phyloP scores from a whole-genome alignment of 129 eudicot species.

The Helianthus annuus region DNA sequence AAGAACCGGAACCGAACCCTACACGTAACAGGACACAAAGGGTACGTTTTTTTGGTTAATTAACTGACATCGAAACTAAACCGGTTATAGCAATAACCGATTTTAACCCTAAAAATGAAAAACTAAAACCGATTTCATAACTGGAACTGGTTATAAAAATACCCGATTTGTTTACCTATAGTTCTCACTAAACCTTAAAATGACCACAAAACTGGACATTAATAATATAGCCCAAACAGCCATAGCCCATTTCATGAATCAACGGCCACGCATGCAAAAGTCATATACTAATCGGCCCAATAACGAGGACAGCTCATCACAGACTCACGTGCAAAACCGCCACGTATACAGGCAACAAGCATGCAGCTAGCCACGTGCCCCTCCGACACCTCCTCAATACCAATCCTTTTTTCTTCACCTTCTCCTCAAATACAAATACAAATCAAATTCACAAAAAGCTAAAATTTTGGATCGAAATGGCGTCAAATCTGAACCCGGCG shows the following conservation, averaged over 20 bases:
- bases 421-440: neutral
- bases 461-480: constrained; percentile 30
- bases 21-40: too few species aligned
- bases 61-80: too few species aligned
- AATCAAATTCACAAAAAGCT: neutral
- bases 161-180: too few species aligned
- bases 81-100: too few species aligned
- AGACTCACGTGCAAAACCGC: constrained; percentile 1
- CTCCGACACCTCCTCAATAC: constrained; percentile 18
- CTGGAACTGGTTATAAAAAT: too few species aligned
- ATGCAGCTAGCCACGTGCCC: constrained; percentile 19
- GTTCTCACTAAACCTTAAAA: too few species aligned
- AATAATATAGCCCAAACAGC: too few species aligned
- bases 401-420: constrained; percentile 6
- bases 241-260: neutral
- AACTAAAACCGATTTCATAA: too few species aligned
- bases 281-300: neutral
- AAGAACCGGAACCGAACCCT: too few species aligned
- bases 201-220: too few species aligned
- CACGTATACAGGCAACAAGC: constrained; percentile 19
- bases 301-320: neutral
- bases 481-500: constrained; percentile 49
- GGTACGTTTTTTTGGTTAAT: too few species aligned
- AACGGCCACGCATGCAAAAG: neutral
- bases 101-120: too few species aligned